Percentiles rank a stretch among this genome's conserved stretches.
These are phyloP conservation scores for Wickerhamomyces alni DNA, from an alignment of 805 yeast species.

Conservation along the genomic window DNA sequence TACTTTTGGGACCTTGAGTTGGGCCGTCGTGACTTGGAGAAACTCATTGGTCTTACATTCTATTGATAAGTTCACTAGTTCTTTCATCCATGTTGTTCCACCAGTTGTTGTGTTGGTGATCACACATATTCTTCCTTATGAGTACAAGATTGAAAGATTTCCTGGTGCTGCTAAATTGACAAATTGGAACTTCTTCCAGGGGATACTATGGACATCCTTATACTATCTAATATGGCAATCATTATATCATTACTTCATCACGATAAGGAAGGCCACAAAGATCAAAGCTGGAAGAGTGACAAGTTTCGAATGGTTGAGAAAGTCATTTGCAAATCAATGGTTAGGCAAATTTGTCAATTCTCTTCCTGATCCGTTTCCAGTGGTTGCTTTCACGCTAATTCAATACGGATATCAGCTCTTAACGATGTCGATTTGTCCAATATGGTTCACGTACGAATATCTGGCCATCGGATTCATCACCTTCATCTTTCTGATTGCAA, in stretches of 20 bases:
- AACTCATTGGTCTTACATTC: constrained; percentile 89
- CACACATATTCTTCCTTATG: constrained; percentile 60
- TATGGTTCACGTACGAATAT: constrained; percentile 71
- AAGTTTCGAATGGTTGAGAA: constrained; percentile 78
- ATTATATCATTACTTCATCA: constrained; percentile 85
- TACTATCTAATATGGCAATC: constrained; percentile 89
- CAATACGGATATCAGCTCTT: constrained; percentile 83
- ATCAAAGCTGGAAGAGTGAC: constrained; percentile 84
- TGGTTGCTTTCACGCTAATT: constrained; percentile 75
- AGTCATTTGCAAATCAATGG: constrained; percentile 55
- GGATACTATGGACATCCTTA: constrained; percentile 72
- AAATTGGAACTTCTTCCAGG: constrained; percentile 67
- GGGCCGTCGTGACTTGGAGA: constrained; percentile 95
- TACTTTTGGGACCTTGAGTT: constrained; percentile 82
- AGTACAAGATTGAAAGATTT: constrained; percentile 49
- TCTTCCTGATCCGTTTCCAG: constrained; percentile 82
- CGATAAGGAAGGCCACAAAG: constrained; percentile 70
- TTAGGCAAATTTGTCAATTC: constrained; percentile 76
- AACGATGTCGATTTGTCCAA: constrained; percentile 84
- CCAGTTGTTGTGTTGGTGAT: constrained; percentile 83
- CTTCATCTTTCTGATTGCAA: constrained; percentile 70
- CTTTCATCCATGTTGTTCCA: constrained; percentile 88
- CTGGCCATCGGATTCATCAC: constrained; percentile 65
- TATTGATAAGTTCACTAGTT: constrained; percentile 85
- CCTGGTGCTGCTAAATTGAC: constrained; percentile 71